Conservation (phyloP, 768 basidiomycete genomes). For the Lanmaoa rubissima region DNA sequence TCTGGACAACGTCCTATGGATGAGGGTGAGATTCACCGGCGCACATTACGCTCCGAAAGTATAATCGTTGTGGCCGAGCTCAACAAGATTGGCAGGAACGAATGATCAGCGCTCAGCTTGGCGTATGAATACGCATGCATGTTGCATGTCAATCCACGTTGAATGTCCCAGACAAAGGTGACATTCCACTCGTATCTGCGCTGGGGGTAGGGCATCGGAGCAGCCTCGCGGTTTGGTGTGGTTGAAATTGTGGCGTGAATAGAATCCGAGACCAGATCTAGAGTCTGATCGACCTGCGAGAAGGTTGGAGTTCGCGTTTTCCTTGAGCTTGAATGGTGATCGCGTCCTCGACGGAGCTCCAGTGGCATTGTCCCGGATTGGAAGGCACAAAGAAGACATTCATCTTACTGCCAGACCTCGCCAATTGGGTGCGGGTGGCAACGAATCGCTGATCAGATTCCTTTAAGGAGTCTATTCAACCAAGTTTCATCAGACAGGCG, state of each 20-base stretch:
- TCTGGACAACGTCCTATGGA: slow-evolving; percentile 1
- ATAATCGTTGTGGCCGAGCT: background rate
- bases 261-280: slow-evolving; percentile 14
- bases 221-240: slow-evolving; percentile 4
- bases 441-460: slow-evolving; percentile 9
- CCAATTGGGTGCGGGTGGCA: slow-evolving; percentile 19
- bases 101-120: slow-evolving; percentile 1
- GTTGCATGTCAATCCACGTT: slow-evolving; percentile 25
- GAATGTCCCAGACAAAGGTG: background rate
- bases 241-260: slow-evolving; percentile 11
- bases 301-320: slow-evolving; percentile 15
- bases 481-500: slow-evolving; percentile 11
- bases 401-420: slow-evolving; percentile 17
- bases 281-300: slow-evolving; percentile 4
- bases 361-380: slow-evolving; percentile 9
- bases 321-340: slow-evolving; percentile 7
- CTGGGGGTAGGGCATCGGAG: slow-evolving; percentile 7
- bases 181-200: slow-evolving; percentile 15
- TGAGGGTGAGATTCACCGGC: background rate
- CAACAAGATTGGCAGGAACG: slow-evolving; percentile 4
- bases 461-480: background rate
- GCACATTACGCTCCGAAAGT: slow-evolving; percentile 2
- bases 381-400: slow-evolving; percentile 10
- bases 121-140: slow-evolving; percentile 14
- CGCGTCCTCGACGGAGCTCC: slow-evolving; percentile 24